Base-by-base conservation (phyloP, 176 grass and related monocot genomes). In the Hyparrhenia diplandra region DNA sequence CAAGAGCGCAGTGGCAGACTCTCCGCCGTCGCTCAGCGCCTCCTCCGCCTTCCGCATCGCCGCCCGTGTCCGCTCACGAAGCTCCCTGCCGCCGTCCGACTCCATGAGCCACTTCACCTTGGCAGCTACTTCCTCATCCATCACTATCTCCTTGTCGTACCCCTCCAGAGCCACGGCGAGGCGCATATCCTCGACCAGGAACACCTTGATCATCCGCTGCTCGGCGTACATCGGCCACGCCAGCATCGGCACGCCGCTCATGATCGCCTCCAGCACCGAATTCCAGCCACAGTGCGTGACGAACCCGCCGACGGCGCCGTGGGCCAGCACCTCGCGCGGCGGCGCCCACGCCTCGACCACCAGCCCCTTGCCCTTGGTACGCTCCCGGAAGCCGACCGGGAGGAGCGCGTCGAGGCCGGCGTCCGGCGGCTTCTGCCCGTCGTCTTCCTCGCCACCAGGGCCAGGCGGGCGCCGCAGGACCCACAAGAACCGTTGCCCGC, bases 221-320 rank as follows among this genome's bases (percentile, higher is more conserved):
- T 88, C 80, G 5, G 79, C 67, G 52, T 66, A 62, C 52, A 88
- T 6, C 5, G 86, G 86, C 80, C 80, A 83, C 4, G 42, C 45
- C 2, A 88, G 37, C 74, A 84, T 83, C 14, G 86, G 80, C 32
- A 88, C 25, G 24, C 80, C 86, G 7, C 30, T 52, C 73, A 17
- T 21, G 32, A 79, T 5, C 18, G 58, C 69, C 57, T 88, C 86
- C 63, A 80, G 17, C 10, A 13, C 40, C 51, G 87, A 89, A 76
- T 89, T 89, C 87, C 87, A 89, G 4, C 87, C 87, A 36, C 81
- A 89, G 63, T 89, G 87, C 13, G 87, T 75, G 21, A 89, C 81
- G 76, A 89, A 89, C 6, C 40, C 87, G 3, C 69, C 87, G 2
- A 66, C 60, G 18, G 87, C 74, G 6, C 23, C 39, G 73, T 87